Evolutionary conservation across 148 eudicot species (phyloP).

Genomic region (Dysphania ambrosioides): DNA sequence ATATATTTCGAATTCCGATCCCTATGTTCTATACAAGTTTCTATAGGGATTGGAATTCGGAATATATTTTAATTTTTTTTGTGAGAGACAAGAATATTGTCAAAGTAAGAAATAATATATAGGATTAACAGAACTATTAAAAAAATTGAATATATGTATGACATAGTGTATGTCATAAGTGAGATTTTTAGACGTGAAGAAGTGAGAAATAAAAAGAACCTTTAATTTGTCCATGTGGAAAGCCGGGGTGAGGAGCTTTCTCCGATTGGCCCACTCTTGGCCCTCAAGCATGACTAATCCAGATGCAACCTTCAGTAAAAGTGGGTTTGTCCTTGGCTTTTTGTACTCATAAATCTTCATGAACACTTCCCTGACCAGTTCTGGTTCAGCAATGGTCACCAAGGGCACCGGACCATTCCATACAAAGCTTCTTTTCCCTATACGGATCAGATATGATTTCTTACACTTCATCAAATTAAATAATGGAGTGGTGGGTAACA

Average conservation of each 20-base stretch:
- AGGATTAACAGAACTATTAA: too few relatives aligned
- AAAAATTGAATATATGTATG: too few relatives aligned
- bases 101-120: too few relatives aligned
- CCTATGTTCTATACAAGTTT: too few relatives aligned
- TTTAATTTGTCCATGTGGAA: conserved; percentile 29
- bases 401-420: conserved; percentile 37
- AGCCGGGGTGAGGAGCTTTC: conserved; percentile 34
- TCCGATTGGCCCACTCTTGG: conserved; percentile 35
- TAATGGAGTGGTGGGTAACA: too few relatives aligned
- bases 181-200: too few relatives aligned
- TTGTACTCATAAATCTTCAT: conserved; percentile 23
- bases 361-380: conserved; percentile 29
- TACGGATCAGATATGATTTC: not conserved
- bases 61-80: too few relatives aligned
- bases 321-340: conserved; percentile 31
- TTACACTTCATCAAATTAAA: too few relatives aligned
- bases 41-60: too few relatives aligned
- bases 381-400: conserved; percentile 31
- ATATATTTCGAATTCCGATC: too few relatives aligned
- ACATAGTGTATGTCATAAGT: too few relatives aligned
- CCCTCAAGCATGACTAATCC: conserved; percentile 31
- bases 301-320: conserved; percentile 3
- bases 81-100: too few relatives aligned
- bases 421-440: conserved; percentile 23
- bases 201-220: not conserved